Conservation (phyloP, 805 yeast genomes). For the Candida tibetensis region DNA sequence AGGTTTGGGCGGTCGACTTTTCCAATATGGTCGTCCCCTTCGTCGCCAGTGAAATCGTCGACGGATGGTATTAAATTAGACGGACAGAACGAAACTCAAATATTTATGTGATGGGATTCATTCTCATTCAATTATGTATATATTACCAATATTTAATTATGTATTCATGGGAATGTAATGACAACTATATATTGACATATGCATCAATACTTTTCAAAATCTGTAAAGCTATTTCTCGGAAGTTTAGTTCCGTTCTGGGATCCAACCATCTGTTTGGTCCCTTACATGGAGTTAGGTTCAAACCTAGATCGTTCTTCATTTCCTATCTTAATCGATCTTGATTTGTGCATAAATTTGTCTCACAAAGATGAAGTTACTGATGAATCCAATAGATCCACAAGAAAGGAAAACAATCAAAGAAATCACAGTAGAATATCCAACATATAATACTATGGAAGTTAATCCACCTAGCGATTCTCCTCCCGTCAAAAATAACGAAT, state of each 20-base stretch:
- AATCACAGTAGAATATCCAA: constrained; percentile 77
- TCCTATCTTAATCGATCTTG: constrained; percentile 60
- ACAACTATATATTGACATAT: background rate
- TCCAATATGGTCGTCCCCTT: constrained; percentile 21
- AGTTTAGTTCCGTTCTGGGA: too few species aligned
- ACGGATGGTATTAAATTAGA: constrained; percentile 39
- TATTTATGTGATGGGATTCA: constrained; percentile 1
- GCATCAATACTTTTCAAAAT: background rate
- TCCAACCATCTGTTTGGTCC: too few species aligned
- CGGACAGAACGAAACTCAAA: background rate
- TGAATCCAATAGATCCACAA: constrained; percentile 86
- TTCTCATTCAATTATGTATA: constrained; percentile 1
- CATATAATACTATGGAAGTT: constrained; percentile 71
- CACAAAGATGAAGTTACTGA: constrained; percentile 70
- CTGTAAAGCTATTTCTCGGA: background rate
- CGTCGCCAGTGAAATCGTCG: constrained; percentile 28
- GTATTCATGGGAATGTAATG: background rate
- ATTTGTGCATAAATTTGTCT: constrained; percentile 79
- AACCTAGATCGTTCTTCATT: background rate
- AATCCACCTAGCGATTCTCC: constrained; percentile 65
- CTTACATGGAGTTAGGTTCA: too few species aligned
- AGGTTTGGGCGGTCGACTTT: constrained; percentile 17
- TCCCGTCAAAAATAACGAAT: constrained; percentile 71
- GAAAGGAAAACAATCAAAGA: constrained; percentile 70
- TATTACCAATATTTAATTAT: background rate